Evolutionary conservation across 2,329 filamentous ascomycete genomes (phyloP), one percentile per base, ranked within the genome.

Genomic region (Apiospora arundinis): DNA sequence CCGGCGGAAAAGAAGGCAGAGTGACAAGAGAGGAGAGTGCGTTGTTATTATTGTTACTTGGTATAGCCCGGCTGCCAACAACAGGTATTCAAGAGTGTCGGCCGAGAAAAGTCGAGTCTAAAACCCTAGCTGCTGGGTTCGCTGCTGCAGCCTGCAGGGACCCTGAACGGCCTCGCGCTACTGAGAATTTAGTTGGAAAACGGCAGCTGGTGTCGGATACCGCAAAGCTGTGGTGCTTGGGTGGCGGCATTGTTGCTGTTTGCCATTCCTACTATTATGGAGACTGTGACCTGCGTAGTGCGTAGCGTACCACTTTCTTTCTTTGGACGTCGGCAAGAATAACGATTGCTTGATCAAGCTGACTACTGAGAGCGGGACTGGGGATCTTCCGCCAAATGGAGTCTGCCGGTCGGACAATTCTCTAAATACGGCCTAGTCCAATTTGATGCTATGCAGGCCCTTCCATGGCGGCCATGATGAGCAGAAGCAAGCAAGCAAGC

Each of bases 331-430:
- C 68, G 70, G 68, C 60, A 66, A 69, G 56, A 76, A 70, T 67
- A 73, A 71, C 73, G 73, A 67, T 78, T 81, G 75, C 79, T 80
- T 78, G 78, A 82, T 82, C 77, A 77, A 80, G 80, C 76, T 78
- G 78, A 71, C 74, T 75, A 32, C 56, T 63, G 21, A 76, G 74
- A 74, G 78, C 76, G 79, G 78, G 77, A 78, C 74, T 76, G 75
- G 75, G 76, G 80, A 81, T 81, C 79, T 76, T 79, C 75, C 75
- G 80, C 78, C 76, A 73, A 80, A 80, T 80, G 78, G 80, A 78
- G 78, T 73, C 77, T 81, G 74, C 76, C 77, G 76, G 76, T 77
- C 82, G 82, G 82, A 76, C 77, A 71, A 74, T 74, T 77, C 78
- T 76, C 81, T 81, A 49, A 75, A 83, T 82, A 70, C 67, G 78